A percentile compares a stretch with the other conserved stretches of the same genome.
These are phyloP conservation scores for Lasiosphaeriaceae sp. DNA, from an alignment of 495 filamentous ascomycete genomes.

Conservation along the genomic window DNA sequence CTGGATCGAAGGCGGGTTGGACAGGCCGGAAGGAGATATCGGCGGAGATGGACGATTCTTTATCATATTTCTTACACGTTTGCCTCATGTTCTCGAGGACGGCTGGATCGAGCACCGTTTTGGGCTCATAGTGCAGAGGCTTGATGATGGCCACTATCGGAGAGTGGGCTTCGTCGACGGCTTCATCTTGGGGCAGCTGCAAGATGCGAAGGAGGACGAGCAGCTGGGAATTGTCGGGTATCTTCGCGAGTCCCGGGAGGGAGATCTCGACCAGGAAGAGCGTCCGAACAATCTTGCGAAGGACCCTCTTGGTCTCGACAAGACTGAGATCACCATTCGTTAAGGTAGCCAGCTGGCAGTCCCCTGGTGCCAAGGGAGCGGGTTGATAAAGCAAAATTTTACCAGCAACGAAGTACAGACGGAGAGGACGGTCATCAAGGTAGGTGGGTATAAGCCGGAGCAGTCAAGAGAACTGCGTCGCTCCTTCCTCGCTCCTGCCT, in stretches of 20 bases:
- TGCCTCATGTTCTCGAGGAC: conserved; percentile 16
- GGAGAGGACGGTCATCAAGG: too few relatives aligned
- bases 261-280: not conserved
- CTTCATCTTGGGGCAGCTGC: conserved; percentile 9
- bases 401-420: too few relatives aligned
- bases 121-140: conserved; percentile 14
- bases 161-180: conserved; percentile 25
- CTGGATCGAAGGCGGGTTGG: conserved; percentile 23
- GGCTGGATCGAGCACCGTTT: conserved; percentile 24
- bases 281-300: conserved; percentile 12
- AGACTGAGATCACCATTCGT: conserved; percentile 1
- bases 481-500: too few relatives aligned
- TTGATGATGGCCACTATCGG: conserved; percentile 3
- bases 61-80: conserved; percentile 18
- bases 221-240: conserved; percentile 10
- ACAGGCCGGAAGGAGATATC: conserved; percentile 2
- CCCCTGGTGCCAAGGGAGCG: too few relatives aligned
- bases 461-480: too few relatives aligned
- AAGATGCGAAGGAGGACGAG: not conserved
- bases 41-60: not conserved
- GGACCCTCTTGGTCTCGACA: conserved; percentile 11
- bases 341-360: not conserved
- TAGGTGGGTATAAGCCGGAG: too few relatives aligned
- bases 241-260: conserved; percentile 7
- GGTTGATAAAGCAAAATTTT: too few relatives aligned